Base-by-base conservation (phyloP, 116 monocot species). In the Phalaenopsis hybrid region DNA sequence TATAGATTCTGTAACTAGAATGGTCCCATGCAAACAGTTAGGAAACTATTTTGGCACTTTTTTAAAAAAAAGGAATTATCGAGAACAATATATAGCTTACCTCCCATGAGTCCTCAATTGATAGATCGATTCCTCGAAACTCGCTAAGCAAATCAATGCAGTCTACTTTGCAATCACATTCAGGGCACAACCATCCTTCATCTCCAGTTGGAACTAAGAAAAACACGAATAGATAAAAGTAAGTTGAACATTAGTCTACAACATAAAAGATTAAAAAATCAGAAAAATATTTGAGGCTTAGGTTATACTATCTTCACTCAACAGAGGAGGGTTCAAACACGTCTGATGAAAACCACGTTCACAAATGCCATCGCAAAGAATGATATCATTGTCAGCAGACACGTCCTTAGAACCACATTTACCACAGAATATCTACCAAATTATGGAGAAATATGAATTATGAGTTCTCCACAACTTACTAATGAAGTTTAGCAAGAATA, bases 311-410 rank as follows among this genome's bases (percentile, higher is more conserved):
- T 95, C 82, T 87, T 92, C 95, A 76, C 87, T 92, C 81, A 87
- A 85, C 61, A 99, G 81, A 59, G 92, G 92, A 65, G 99, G 99
- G 79, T 89, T 87, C 79, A 99, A 85, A 86, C 99, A 99, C 78
- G 87, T 90, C 84, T 95, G 99, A 72, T 99, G 99, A 79, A 99
- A 99, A 21, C 95, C 99, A 61, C 95, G 84, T 44, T 92, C 88
- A 88, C 95, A 99, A 59, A 80, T 76, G 28, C 99, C 95, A 89
- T 99, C 99, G 89, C 99, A 99, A 17, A 99, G 91, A 61, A 99
- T 89, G 68, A 99, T 99, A 83, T 99, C 99, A 87, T 95, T 95
- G 57, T 94, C 82, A 81, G 67, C 21, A 70, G 89, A 81, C 43
- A 85, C 75, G 4, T 93, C 87, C 78, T 90, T 94, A 23, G 85